Evolutionary conservation across 805 yeast genomes (phyloP).

Genomic region (Brettanomyces anomalus): DNA sequence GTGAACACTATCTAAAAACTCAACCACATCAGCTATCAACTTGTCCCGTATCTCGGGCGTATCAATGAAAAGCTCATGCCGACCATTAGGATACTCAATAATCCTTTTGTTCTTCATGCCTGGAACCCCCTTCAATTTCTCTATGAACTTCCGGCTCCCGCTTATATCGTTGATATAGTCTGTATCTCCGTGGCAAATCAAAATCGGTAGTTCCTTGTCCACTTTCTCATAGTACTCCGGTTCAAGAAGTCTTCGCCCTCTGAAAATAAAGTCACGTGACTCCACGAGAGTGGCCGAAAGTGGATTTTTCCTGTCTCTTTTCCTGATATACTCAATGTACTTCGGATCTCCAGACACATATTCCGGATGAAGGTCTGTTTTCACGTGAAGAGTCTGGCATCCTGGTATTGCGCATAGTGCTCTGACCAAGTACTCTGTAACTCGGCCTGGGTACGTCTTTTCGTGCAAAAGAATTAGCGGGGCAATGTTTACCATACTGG

Average conservation of each 20-base stretch:
- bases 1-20: background rate
- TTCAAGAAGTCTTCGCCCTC: constrained; percentile 48
- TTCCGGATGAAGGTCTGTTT: constrained; percentile 47
- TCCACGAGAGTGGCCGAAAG: constrained; percentile 49
- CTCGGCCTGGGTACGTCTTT: constrained; percentile 42
- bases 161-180: constrained; percentile 52
- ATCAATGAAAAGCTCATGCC: constrained; percentile 41
- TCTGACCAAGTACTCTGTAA: constrained; percentile 34
- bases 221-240: constrained; percentile 28
- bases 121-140: constrained; percentile 16
- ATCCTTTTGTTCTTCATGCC: constrained; percentile 22
- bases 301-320: constrained; percentile 30
- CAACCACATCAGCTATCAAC: constrained; percentile 34
- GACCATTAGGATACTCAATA: constrained; percentile 22
- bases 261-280: constrained; percentile 48
- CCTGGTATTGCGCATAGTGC: constrained; percentile 37
- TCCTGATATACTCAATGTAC: constrained; percentile 36
- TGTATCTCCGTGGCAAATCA: constrained; percentile 53
- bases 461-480: constrained; percentile 57
- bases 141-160: constrained; percentile 36
- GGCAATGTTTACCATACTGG: constrained; percentile 42
- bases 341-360: constrained; percentile 41
- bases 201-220: constrained; percentile 35
- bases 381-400: constrained; percentile 30
- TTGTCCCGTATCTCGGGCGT: constrained; percentile 40